A percentile compares a stretch with the other conserved stretches of the same genome.
These are phyloP conservation scores for Cyclostephanos invisitatus DNA, from an alignment of 108 stramenopile genomes.

Conservation along the genomic window DNA sequence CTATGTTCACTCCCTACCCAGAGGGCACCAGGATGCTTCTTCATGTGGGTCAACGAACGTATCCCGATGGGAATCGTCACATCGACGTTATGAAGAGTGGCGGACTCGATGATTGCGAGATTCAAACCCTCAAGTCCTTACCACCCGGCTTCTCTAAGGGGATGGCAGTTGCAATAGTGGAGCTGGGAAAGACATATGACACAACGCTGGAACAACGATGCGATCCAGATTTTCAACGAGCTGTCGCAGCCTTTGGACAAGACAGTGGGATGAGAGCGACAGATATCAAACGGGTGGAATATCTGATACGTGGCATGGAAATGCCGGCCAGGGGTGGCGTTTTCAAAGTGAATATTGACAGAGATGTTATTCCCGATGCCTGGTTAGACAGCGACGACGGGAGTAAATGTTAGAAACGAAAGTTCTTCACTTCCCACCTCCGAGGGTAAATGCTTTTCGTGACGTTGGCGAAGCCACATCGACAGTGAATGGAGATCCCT, in stretches of 20 bases:
- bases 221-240: slow-evolving; percentile 63
- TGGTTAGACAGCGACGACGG: slow-evolving; percentile 43
- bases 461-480: too few relatives aligned
- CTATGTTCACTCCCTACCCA: slow-evolving; percentile 73
- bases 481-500: too few relatives aligned
- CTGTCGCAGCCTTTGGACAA: slow-evolving; percentile 63
- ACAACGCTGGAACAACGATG: slow-evolving; percentile 56
- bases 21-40: slow-evolving; percentile 75
- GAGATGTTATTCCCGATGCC: slow-evolving; percentile 59
- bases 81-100: slow-evolving; percentile 68
- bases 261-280: slow-evolving; percentile 70
- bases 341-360: slow-evolving; percentile 62
- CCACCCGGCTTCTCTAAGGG: slow-evolving; percentile 65
- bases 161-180: slow-evolving; percentile 68
- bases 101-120: slow-evolving; percentile 56
- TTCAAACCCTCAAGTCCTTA: slow-evolving; percentile 55
- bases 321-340: slow-evolving; percentile 59
- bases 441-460: too few relatives aligned
- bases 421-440: too few relatives aligned
- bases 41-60: slow-evolving; percentile 76
- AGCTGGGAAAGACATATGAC: slow-evolving; percentile 74
- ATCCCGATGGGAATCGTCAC: slow-evolving; percentile 77
- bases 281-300: slow-evolving; percentile 66
- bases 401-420: too few relatives aligned
- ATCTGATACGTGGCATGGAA: slow-evolving; percentile 55